phyloP scores from a whole-genome alignment of 2,329 filamentous ascomycete genomes.

The Cytospora piceicola region DNA sequence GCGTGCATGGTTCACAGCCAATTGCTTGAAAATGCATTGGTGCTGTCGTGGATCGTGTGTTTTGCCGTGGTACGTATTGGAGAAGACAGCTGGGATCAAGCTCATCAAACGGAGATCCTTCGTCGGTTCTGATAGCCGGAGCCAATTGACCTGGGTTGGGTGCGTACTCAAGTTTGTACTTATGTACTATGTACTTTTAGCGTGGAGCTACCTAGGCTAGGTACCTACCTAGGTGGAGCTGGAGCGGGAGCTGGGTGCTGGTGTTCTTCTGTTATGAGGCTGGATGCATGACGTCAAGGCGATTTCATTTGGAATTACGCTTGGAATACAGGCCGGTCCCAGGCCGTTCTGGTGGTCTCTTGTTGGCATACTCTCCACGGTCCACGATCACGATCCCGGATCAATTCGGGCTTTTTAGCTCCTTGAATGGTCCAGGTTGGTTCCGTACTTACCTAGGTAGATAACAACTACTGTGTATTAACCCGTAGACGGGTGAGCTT shows the following conservation, averaged over 20 bases:
- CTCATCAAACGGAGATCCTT: not conserved
- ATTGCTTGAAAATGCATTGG: not conserved
- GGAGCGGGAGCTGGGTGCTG: not conserved
- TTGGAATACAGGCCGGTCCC: not conserved
- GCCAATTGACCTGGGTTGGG: not conserved
- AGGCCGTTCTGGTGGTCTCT: not conserved
- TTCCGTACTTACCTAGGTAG: not conserved
- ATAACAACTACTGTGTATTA: too few species aligned
- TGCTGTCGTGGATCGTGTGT: not conserved
- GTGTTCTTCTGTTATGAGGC: not conserved
- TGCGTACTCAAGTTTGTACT: not conserved
- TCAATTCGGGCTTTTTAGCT: not conserved
- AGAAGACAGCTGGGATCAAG: not conserved
- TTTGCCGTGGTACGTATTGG: not conserved
- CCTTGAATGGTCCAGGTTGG: not conserved
- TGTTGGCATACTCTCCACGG: not conserved
- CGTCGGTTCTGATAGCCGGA: not conserved
- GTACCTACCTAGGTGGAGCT: not conserved
- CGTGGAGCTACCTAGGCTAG: not conserved
- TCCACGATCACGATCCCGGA: not conserved
- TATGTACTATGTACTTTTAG: not conserved
- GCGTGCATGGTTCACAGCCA: not conserved
- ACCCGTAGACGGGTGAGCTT: not conserved
- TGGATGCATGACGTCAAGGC: slow-evolving; percentile 23
- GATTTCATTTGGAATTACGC: slow-evolving; percentile 13